Evolutionary conservation across 179 eudicot genomes (phyloP).

Genomic region (Silene coronaria): DNA sequence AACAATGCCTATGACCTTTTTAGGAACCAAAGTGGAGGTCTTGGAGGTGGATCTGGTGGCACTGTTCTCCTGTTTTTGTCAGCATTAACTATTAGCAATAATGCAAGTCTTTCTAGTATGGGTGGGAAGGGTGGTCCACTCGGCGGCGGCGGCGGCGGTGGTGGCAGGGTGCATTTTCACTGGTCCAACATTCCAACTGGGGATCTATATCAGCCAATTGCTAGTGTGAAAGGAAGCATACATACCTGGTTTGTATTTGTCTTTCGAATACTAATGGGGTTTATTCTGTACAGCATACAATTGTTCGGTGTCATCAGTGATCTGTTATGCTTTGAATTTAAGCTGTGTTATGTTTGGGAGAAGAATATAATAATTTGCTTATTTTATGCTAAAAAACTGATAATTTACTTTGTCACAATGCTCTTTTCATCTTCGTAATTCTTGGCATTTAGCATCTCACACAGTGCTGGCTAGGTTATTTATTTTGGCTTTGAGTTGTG

Average conservation of each 20-base stretch:
- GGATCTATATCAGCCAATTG: slow-evolving; percentile 82
- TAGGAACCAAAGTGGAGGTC: slow-evolving; percentile 35
- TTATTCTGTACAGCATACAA: not conserved
- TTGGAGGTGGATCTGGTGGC: slow-evolving; percentile 99
- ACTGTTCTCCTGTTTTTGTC: slow-evolving; percentile 75
- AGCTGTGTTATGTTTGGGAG: not conserved
- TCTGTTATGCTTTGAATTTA: slow-evolving; percentile 2
- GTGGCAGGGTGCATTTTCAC: slow-evolving; percentile 95
- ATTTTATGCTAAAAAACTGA: not conserved
- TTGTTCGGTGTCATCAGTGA: not conserved
- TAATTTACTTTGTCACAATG: not conserved
- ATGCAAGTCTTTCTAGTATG: slow-evolving; percentile 59
- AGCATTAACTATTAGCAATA: slow-evolving; percentile 44
- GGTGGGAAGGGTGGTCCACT: slow-evolving; percentile 86
- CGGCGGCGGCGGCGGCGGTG: slow-evolving; percentile 91
- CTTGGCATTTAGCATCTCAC: slow-evolving; percentile 1
- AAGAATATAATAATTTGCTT: not conserved
- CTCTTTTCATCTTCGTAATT: not conserved
- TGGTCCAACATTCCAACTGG: slow-evolving; percentile 81
- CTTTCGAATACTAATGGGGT: slow-evolving; percentile 14
- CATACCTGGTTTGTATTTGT: slow-evolving; percentile 48
- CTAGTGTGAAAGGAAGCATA: slow-evolving; percentile 69
- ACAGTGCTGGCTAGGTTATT: not conserved
- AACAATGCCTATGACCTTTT: slow-evolving; percentile 20
- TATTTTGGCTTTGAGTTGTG: not conserved